Conservation (phyloP, 495 filamentous ascomycete species). For the Aspergillus steynii region DNA sequence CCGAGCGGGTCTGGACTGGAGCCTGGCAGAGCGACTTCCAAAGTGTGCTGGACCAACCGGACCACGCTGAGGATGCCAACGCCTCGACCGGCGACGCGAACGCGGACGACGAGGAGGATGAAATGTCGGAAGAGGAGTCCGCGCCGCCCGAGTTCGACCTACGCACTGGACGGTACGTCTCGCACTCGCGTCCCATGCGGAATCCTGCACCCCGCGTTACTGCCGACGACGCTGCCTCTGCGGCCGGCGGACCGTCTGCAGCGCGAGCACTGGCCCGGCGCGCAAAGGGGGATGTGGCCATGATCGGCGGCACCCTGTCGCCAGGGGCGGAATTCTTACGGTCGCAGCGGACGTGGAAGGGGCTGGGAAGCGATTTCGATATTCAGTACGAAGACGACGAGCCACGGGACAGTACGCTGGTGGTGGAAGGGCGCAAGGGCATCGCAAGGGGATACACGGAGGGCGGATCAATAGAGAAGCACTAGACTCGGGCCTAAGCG, state of each 20-base stretch:
- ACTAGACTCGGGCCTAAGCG: conserved; percentile 25
- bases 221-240: conserved; percentile 34
- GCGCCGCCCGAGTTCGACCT: conserved; percentile 90
- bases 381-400: conserved; percentile 61
- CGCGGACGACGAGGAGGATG: conserved; percentile 35
- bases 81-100: conserved; percentile 23
- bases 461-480: conserved; percentile 51
- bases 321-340: conserved; percentile 87
- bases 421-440: conserved; percentile 85
- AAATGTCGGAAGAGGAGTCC: conserved; percentile 62
- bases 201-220: conserved; percentile 35
- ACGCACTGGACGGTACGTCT: conserved; percentile 82
- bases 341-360: conserved; percentile 85
- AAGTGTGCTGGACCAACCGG: conserved; percentile 45
- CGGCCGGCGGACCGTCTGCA: conserved; percentile 31
- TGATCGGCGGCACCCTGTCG: conserved; percentile 77
- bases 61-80: conserved; percentile 20
- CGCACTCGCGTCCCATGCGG: conserved; percentile 77
- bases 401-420: conserved; percentile 45
- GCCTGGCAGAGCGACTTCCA: conserved; percentile 78
- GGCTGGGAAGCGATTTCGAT: conserved; percentile 83
- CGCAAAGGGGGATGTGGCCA: conserved; percentile 68
- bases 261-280: conserved; percentile 56
- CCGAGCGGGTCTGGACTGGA: conserved; percentile 71
- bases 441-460: conserved; percentile 89